phyloP scores from a whole-genome alignment of 2,329 filamentous ascomycete species.

The Epichloe coenophiala region DNA sequence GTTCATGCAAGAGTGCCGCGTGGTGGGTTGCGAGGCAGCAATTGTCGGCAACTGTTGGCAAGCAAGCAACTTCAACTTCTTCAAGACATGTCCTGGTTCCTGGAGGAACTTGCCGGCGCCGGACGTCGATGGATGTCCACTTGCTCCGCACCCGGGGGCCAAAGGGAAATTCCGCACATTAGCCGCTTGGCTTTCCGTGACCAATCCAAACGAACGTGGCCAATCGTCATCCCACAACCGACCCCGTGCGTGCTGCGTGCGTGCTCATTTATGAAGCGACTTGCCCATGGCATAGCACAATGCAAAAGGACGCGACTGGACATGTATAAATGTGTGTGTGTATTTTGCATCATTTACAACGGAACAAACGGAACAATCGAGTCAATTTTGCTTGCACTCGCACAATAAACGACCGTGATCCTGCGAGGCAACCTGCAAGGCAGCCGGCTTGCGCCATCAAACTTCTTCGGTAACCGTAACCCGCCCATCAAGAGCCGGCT shows the following conservation, averaged over 20 bases:
- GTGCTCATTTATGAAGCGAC: no score
- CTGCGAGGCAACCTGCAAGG: background rate
- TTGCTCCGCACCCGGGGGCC: background rate
- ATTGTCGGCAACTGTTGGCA: no score
- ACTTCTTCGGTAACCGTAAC: background rate
- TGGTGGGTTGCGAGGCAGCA: constrained; percentile 5
- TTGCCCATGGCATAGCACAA: background rate
- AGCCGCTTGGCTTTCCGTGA: background rate
- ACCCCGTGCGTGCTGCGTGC: constrained; percentile 6
- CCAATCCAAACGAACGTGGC: no score
- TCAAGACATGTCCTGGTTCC: constrained; percentile 5
- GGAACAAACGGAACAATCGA: background rate
- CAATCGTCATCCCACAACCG: constrained; percentile 4
- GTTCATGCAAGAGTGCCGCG: constrained; percentile 12
- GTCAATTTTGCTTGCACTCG: background rate
- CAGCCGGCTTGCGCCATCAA: background rate
- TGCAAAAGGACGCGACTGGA: background rate
- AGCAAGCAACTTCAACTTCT: background rate
- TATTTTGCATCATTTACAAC: background rate
- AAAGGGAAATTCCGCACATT: background rate
- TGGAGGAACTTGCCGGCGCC: constrained; percentile 3
- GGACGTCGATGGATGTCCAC: background rate
- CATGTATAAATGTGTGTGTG: background rate
- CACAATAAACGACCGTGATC: background rate
- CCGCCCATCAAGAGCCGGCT: background rate